Evolutionary conservation across 106 monocot genomes (phyloP), one percentile per base, ranked within the genome.

Genomic region (Dendrobium nobile): DNA sequence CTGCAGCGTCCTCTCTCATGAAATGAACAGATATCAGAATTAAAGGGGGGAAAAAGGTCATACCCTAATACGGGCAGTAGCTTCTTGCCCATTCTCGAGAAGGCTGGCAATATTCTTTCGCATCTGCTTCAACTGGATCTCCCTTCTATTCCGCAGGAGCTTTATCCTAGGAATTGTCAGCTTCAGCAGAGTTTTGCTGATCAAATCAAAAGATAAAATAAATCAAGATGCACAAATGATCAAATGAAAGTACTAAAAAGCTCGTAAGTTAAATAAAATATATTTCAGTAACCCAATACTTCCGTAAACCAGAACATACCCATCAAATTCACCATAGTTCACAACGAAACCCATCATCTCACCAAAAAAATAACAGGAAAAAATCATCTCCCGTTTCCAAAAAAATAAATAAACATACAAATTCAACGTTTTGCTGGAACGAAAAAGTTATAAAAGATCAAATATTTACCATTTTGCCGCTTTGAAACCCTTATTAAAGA

Each of bases 181-280:
- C 90, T 99, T 99, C 88, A 99, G 84, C 81, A 99, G 82, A 17
- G 99, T 99, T 81, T 99, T 99, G 86, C 99, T 99, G 81, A 68
- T 72, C 18, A 75, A 47, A 22, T 0, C 59, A 48, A 28, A 77
- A 42, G 43, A 74, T 18, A 42, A 73, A 75, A 47, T 7, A 24
- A 79, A 83, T 51, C 37, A 45, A 22, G 55, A 48, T 41, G 54
- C 11, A 19, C 61, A 80, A 11, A 68, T 47, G 75, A 41, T 55
- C 27, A 17, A 82, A 48, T 58, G 18, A 24, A 41, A 18, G 20
- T 22, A 15, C 27, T 27, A 22, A 28, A 56, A 54, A 31, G 0
- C 4, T 7, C 24, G 47, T 26, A 37, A 40, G 67, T 64, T 28
- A 8, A 55, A 41, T 20, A 37, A 74, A 55, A 28, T 27, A 8